Evolutionary conservation across 768 basidiomycete species (phyloP), one percentile per base, ranked within the genome.

Genomic region (Russula brevipes): DNA sequence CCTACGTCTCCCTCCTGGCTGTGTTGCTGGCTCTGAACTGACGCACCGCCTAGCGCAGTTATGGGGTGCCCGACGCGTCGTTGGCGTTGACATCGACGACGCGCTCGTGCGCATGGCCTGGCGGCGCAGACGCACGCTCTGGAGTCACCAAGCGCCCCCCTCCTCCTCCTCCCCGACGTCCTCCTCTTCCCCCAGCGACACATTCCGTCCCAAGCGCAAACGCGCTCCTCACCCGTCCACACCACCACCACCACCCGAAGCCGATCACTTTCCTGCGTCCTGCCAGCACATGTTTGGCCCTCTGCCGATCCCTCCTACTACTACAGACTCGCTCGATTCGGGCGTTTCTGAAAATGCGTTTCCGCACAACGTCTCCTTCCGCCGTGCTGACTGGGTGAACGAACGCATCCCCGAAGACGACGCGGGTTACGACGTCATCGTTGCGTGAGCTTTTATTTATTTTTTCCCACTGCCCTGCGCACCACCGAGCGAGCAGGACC

Each of bases 21-120:
- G 7, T 8, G 11, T 24, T 17, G 24, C 19, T 35, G 4, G 19
- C 16, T 11, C 31, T 54, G 51, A 58, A 17, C 2, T 12, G n/a
- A 8, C 3, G 9, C 38, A 41, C n/a, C 45, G 31, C 19, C 8
- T 64, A 91, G 91, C 87, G 33, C 91, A 90, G 70, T 73, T 74
- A 1, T 79, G 79, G 72, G 82, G 81, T 2, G 87, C 90, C 5
- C 71, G 69, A n/a, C 81, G 80, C 63, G 88, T 94, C 9, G 76
- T 87, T 14, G 93, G 92, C 1, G 90, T 96, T 0, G 93, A 96
- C 71, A 89, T 96, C 50, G 94, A 94, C 70, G 80, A 85, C 44
- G 78, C 79, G 9, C 79, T 95, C 53, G 78, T 93, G n/a, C 79
- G 85, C 38, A 80, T 77, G 4, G 93, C 93, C 7, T 91, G 90